A percentile compares a stretch with the other conserved stretches of the same genome.
phyloP scores from a whole-genome alignment of 2,329 filamentous ascomycete genomes.

The Rhinocladiella mackenziei region DNA sequence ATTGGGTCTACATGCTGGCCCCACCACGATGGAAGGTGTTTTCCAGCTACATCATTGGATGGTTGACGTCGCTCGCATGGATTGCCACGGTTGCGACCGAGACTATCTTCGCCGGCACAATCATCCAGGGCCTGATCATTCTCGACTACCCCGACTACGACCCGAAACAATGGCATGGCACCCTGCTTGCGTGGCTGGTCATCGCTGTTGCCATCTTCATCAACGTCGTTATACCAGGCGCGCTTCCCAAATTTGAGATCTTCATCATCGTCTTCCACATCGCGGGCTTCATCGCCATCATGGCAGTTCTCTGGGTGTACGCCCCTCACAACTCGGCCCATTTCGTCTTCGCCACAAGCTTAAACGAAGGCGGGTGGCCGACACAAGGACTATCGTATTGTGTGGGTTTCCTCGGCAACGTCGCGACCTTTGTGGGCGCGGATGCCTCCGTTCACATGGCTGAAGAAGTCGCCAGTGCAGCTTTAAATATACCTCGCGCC shows the following conservation, averaged over 20 bases:
- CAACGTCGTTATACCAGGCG: slow-evolving; percentile 41
- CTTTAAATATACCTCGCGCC: slow-evolving; percentile 31
- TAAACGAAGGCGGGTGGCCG: slow-evolving; percentile 37
- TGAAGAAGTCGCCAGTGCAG: slow-evolving; percentile 32
- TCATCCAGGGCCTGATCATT: slow-evolving; percentile 41
- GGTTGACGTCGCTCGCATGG: slow-evolving; percentile 44
- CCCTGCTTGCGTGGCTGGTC: slow-evolving; percentile 40
- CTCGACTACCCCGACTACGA: slow-evolving; percentile 38
- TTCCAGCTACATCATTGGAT: slow-evolving; percentile 44
- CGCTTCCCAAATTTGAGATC: slow-evolving; percentile 42
- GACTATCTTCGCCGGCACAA: slow-evolving; percentile 41
- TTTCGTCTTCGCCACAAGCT: slow-evolving; percentile 34
- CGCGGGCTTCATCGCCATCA: slow-evolving; percentile 46
- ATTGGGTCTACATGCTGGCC: slow-evolving; percentile 47
- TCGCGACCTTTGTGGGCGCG: slow-evolving; percentile 35
- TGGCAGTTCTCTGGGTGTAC: slow-evolving; percentile 37
- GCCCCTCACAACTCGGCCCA: slow-evolving; percentile 31
- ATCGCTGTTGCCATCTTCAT: slow-evolving; percentile 40
- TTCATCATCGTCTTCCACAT: slow-evolving; percentile 43
- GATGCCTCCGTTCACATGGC: slow-evolving; percentile 31
- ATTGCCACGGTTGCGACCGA: slow-evolving; percentile 43
- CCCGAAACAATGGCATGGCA: slow-evolving; percentile 39
- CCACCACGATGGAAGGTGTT: slow-evolving; percentile 40
- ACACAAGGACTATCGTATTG: slow-evolving; percentile 36
- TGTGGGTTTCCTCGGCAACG: slow-evolving; percentile 35